These are phyloP conservation scores for Xerocomus minutiporus DNA, from an alignment of 1,284 basidiomycete genomes.

Conservation along the genomic window DNA sequence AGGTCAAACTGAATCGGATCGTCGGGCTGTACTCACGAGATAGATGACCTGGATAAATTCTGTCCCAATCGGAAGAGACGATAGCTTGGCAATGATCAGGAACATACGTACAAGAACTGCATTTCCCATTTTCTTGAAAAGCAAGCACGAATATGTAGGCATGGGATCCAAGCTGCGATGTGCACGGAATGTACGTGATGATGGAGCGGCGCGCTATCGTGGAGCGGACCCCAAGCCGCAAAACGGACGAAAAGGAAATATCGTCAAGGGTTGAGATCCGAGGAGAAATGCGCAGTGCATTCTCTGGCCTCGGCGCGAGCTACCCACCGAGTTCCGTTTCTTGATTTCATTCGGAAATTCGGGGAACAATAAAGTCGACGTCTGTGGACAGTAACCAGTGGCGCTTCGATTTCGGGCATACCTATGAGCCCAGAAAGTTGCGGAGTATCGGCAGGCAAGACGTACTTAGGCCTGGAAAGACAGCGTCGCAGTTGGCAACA, in stretches of 20 bases:
- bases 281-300: neutral
- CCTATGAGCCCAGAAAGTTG: neutral
- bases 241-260: neutral
- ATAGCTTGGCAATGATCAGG: neutral
- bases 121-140: conserved; percentile 2
- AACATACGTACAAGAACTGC: neutral
- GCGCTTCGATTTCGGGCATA: neutral
- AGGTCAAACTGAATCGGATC: neutral
- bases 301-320: neutral
- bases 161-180: neutral
- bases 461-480: neutral
- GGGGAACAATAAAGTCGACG: neutral
- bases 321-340: neutral
- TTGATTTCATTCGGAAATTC: neutral
- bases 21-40: neutral
- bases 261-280: neutral
- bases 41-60: neutral
- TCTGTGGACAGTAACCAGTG: neutral
- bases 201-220: neutral
- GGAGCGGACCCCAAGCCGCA: neutral
- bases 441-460: neutral
- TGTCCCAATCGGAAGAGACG: neutral
- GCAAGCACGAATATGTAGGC: neutral
- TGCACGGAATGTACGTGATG: neutral
- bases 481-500: neutral